A percentile compares a stretch with the other conserved stretches of the same genome.
Conservation (phyloP, 805 yeast species). For the Jamesozyma rosinii region DNA sequence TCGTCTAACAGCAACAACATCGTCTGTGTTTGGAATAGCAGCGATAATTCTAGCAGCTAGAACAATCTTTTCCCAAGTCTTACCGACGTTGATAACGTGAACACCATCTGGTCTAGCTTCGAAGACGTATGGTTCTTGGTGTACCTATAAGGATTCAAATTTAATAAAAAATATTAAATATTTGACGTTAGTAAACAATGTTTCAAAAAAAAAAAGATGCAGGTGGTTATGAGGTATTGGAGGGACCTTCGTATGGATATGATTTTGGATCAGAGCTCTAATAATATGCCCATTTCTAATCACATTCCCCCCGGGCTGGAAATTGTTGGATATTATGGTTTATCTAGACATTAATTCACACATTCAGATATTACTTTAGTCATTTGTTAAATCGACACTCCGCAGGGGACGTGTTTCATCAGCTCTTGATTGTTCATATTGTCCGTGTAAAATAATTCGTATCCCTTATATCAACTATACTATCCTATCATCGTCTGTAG, state of each 20-base stretch:
- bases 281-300: background rate
- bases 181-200: background rate
- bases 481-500: background rate
- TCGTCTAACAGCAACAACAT: slow-evolving; percentile 97
- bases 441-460: too few relatives aligned
- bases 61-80: slow-evolving; percentile 99
- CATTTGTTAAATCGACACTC: too few relatives aligned
- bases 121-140: slow-evolving; percentile 94
- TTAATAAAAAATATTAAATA: background rate
- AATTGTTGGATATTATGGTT: background rate
- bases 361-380: too few relatives aligned
- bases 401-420: background rate
- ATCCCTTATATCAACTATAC: background rate
- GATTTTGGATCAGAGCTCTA: background rate
- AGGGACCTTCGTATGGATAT: too few relatives aligned
- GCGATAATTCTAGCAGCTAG: slow-evolving; percentile 99
- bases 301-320: too few relatives aligned
- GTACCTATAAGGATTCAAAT: slow-evolving; percentile 46
- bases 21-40: slow-evolving; percentile 97
- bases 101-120: slow-evolving; percentile 99
- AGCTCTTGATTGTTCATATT: background rate
- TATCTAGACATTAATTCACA: too few relatives aligned
- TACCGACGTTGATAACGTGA: slow-evolving; percentile 94
- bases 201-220: background rate
- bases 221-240: too few relatives aligned